Percentiles rank a stretch among this genome's conserved stretches.
Evolutionary conservation across 2,329 filamentous ascomycete genomes (phyloP).

Genomic region (Aspergillus neoniger): DNA sequence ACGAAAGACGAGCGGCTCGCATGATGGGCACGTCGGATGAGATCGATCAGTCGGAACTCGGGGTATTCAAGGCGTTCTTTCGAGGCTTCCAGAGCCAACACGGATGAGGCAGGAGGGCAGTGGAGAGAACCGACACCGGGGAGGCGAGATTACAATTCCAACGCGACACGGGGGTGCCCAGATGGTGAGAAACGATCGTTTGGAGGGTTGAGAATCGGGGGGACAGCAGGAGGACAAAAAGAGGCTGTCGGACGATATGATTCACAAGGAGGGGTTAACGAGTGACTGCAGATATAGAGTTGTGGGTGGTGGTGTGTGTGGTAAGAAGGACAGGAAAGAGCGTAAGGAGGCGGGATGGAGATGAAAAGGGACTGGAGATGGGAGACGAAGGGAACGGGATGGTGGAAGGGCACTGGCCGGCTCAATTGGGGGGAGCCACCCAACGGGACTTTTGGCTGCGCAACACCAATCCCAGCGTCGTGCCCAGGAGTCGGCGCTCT

Average conservation of each 20-base stretch:
- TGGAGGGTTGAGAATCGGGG: background rate
- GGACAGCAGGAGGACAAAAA: background rate
- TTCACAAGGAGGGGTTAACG: constrained; percentile 21
- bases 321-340: constrained; percentile 11
- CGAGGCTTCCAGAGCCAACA: constrained; percentile 6
- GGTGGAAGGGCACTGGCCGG: background rate
- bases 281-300: constrained; percentile 19
- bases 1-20: constrained; percentile 34
- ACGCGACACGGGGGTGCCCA: constrained; percentile 2
- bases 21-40: constrained; percentile 25
- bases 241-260: background rate
- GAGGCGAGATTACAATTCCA: background rate
- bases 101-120: background rate
- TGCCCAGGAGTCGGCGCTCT: constrained; percentile 10
- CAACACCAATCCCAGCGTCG: constrained; percentile 13
- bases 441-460: constrained; percentile 2
- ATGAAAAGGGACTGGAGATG: constrained; percentile 16
- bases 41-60: constrained; percentile 1
- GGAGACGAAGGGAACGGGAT: constrained; percentile 2
- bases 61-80: background rate
- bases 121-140: constrained; percentile 1
- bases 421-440: background rate
- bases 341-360: constrained; percentile 16
- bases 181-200: background rate
- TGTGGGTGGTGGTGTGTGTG: constrained; percentile 5